These are phyloP conservation scores for Pezicula radicicola DNA, from an alignment of 2,329 filamentous ascomycete species.

Conservation along the genomic window DNA sequence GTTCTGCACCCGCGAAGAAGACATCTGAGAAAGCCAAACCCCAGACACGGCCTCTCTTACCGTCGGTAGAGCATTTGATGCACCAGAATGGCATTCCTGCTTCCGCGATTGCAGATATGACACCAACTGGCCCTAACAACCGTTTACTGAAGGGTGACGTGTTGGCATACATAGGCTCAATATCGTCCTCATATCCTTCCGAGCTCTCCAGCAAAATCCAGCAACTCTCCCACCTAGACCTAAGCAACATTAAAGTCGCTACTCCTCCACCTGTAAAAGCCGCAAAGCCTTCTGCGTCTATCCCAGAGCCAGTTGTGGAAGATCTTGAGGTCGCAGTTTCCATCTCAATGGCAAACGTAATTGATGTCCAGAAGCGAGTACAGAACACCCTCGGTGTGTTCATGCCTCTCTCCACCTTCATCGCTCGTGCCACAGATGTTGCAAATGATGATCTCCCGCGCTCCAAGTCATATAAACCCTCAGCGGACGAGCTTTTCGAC, in stretches of 20 bases:
- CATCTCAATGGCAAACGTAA: conserved; percentile 74
- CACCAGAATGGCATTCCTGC: conserved; percentile 74
- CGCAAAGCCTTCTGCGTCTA: conserved; percentile 34
- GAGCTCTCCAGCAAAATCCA: conserved; percentile 68
- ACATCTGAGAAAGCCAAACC: conserved; percentile 50
- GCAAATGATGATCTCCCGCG: conserved; percentile 84
- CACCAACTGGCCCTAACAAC: conserved; percentile 81
- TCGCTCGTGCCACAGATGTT: conserved; percentile 77
- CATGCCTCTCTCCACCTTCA: conserved; percentile 82
- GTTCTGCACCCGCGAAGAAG: conserved; percentile 29
- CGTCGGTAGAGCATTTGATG: conserved; percentile 80
- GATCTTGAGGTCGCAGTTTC: conserved; percentile 65
- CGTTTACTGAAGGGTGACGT: conserved; percentile 94
- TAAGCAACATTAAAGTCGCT: conserved; percentile 90
- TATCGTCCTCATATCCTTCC: conserved; percentile 68
- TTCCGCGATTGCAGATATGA: conserved; percentile 76
- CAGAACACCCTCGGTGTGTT: conserved; percentile 74
- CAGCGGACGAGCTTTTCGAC: conserved; percentile 83
- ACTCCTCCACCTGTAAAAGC: conserved; percentile 33
- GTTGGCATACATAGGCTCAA: conserved; percentile 80
- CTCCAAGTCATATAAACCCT: conserved; percentile 60
- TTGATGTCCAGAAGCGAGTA: conserved; percentile 78
- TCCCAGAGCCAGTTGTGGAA: conserved; percentile 39
- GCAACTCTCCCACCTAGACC: conserved; percentile 79
- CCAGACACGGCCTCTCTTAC: conserved; percentile 71